Base-by-base conservation (phyloP, 139 green algal species). In the Spirogloea muscicola region DNA sequence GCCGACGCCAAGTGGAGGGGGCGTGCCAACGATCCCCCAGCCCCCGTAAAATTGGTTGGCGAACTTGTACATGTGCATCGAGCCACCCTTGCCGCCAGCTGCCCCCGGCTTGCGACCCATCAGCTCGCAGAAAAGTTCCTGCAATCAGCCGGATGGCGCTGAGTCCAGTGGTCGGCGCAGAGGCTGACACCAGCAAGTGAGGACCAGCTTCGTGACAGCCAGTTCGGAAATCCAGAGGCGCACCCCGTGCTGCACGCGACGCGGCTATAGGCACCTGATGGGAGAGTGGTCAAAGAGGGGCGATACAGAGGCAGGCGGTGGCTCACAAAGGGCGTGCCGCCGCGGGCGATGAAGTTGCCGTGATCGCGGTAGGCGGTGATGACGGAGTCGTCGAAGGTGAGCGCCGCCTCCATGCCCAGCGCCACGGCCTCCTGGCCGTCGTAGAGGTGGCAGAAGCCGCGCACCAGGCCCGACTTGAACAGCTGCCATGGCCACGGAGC, bases 371-470 rank as follows among this genome's bases (percentile, higher is more conserved):
- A 99, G 0, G 89, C 94, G 3, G 93, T 98, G 72, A 99, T 94
- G 70, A 98, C 87, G 18, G 88, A 91, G 83, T 99, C 94, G 41
- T 91, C 82, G 43, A 37, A 59, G 9, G 76, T 93, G 5, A 94
- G 75, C 0, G 84, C 91, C 2, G 88, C 86, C 65, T 97, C 91
- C 82, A 98, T 93, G 58, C 94, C 94, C 33, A 90, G 88, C 34
- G 87, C 79, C 13, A 98, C 88, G 1, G 94, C 94, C 82, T 99
- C 94, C 74, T 99, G 94, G 3, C 94, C 94, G 80, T 99, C 93
- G 83, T 98, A 98, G 84, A 98, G 63, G 81, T 98, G 93, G 84
- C 94, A 98, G 86, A 98, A 98, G 9, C 94, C 94, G 25, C 93
- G 85, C 67, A 98, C 96, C 60, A 93, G 74, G 43, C 76, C 75